Percentiles rank a stretch among this genome's conserved stretches.
These are phyloP conservation scores for Zasmidium angulare DNA, from an alignment of 2,329 filamentous ascomycete species.

Conservation along the genomic window DNA sequence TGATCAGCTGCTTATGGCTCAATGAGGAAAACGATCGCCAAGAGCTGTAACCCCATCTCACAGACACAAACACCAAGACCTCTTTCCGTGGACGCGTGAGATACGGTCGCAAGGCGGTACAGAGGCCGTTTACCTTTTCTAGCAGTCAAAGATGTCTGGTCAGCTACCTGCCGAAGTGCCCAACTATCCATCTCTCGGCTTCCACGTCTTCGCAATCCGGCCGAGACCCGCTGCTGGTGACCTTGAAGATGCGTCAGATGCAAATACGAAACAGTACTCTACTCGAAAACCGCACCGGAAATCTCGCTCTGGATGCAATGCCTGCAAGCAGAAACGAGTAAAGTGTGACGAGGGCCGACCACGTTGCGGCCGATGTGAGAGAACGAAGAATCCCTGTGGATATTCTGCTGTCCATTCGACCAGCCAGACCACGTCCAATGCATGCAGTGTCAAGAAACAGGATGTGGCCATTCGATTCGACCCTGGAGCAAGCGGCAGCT, in stretches of 20 bases:
- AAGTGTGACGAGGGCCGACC: background rate
- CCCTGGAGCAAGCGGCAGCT: too few relatives aligned
- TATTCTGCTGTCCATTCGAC: background rate
- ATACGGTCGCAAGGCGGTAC: background rate
- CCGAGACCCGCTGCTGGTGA: background rate
- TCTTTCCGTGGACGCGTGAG: background rate
- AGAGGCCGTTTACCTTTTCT: background rate
- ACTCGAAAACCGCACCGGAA: conserved; percentile 3
- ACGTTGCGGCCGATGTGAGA: background rate
- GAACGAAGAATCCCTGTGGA: background rate
- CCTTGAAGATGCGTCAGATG: background rate
- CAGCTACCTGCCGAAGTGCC: background rate
- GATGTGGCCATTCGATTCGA: too few relatives aligned
- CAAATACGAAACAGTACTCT: conserved; percentile 2
- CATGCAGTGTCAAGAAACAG: too few relatives aligned
- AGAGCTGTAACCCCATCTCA: background rate
- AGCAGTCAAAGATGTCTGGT: background rate
- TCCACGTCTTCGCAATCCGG: conserved; percentile 13
- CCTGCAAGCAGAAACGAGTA: conserved; percentile 3
- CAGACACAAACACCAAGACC: background rate
- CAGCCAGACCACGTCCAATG: background rate
- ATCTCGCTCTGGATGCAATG: background rate
- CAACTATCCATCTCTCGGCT: conserved; percentile 1
- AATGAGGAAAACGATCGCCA: background rate
- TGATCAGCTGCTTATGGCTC: background rate